These are phyloP conservation scores for Talaromyces rugulosus DNA, from an alignment of 2,329 filamentous ascomycete species.

Conservation along the genomic window DNA sequence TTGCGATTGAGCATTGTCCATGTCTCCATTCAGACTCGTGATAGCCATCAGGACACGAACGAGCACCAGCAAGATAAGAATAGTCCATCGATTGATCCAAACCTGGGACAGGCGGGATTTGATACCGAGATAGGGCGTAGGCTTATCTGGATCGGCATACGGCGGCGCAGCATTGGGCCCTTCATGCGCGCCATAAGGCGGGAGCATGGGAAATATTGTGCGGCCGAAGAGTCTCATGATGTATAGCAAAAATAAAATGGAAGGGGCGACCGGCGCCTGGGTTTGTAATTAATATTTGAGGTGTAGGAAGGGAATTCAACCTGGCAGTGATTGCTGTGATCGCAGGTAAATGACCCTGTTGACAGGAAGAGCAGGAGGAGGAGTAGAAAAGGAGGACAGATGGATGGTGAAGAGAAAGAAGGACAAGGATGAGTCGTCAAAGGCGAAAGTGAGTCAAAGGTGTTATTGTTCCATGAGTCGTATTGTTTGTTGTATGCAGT, in stretches of 20 bases:
- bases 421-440: background rate
- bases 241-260: background rate
- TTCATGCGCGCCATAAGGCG: slow-evolving; percentile 38
- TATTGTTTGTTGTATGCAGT: slow-evolving; percentile 7
- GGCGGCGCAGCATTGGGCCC: slow-evolving; percentile 49
- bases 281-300: background rate
- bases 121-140: slow-evolving; percentile 89
- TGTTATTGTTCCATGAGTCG: slow-evolving; percentile 8
- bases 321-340: background rate
- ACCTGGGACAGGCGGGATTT: slow-evolving; percentile 86
- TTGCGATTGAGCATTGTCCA: slow-evolving; percentile 71
- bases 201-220: slow-evolving; percentile 35
- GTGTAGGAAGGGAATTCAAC: background rate
- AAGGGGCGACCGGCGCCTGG: slow-evolving; percentile 9
- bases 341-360: background rate
- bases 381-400: background rate
- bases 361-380: background rate
- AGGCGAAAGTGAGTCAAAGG: background rate
- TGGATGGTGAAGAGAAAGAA: background rate
- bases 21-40: slow-evolving; percentile 65
- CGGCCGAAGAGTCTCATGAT: slow-evolving; percentile 13
- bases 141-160: slow-evolving; percentile 61
- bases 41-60: slow-evolving; percentile 75
- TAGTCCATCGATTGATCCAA: slow-evolving; percentile 97
- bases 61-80: slow-evolving; percentile 81